Percentiles rank a stretch among this genome's conserved stretches.
Evolutionary conservation across 2,329 filamentous ascomycete genomes (phyloP).

Genomic region (Ustilaginoidea virens): DNA sequence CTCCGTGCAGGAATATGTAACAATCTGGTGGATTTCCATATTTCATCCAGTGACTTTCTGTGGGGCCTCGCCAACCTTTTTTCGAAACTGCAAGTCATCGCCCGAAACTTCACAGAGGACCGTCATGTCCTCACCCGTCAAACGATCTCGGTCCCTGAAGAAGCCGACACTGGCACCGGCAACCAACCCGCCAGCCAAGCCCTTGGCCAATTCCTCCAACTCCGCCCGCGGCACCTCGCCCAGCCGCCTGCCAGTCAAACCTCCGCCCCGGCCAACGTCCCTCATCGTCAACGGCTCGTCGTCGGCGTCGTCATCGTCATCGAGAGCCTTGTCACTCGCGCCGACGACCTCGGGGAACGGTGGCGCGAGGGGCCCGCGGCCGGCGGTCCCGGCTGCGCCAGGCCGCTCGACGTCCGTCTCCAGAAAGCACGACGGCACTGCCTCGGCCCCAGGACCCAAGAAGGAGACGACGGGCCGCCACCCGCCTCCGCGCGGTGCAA

Average conservation of each 20-base stretch:
- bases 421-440: not conserved
- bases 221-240: conserved; percentile 26
- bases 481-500: conserved; percentile 18
- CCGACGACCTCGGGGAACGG: too few relatives aligned
- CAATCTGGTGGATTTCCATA: too few relatives aligned
- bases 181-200: conserved; percentile 3
- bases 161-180: conserved; percentile 10
- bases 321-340: too few relatives aligned
- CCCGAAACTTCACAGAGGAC: too few relatives aligned
- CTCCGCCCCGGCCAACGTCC: conserved; percentile 19
- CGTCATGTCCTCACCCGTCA: conserved; percentile 7
- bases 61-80: too few relatives aligned
- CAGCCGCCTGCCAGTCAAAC: conserved; percentile 34
- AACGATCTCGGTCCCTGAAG: conserved; percentile 23
- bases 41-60: too few relatives aligned
- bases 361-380: too few relatives aligned
- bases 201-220: not conserved
- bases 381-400: conserved; percentile 6
- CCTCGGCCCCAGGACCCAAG: conserved; percentile 5
- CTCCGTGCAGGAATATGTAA: too few relatives aligned
- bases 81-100: too few relatives aligned
- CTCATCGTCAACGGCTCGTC: conserved; percentile 5
- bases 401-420: conserved; percentile 11
- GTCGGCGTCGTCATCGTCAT: conserved; percentile 6
- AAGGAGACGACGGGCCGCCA: conserved; percentile 16